Evolutionary conservation across 2,329 filamentous ascomycete genomes (phyloP).

Genomic region (Setomelanomma holmii): DNA sequence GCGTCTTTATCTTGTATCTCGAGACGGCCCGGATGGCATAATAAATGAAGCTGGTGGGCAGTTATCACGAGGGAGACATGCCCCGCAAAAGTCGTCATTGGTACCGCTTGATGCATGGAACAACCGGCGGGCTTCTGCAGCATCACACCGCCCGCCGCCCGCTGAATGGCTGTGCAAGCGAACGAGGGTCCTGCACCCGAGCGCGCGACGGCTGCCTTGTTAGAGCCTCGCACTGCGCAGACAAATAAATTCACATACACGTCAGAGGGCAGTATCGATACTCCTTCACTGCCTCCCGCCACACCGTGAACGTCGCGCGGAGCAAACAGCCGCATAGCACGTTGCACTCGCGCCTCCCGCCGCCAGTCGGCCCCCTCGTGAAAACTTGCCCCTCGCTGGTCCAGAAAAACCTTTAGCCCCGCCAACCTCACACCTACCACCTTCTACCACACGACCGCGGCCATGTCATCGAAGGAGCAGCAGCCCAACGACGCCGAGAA

Average conservation of each 20-base stretch:
- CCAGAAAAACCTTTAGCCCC: conserved; percentile 27
- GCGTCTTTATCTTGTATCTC: neutral
- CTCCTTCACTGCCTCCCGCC: neutral
- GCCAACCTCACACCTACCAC: conserved; percentile 10
- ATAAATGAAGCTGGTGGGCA: conserved; percentile 5
- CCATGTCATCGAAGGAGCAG: conserved; percentile 46
- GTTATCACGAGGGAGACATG: conserved; percentile 16
- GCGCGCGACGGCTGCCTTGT: conserved; percentile 5
- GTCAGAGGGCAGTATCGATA: conserved; percentile 1
- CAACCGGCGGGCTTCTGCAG: neutral
- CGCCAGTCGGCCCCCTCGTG: conserved; percentile 24
- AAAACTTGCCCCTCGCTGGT: conserved; percentile 22
- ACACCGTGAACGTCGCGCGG: conserved; percentile 6
- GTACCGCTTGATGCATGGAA: neutral
- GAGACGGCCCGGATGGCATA: conserved; percentile 7
- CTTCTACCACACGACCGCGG: conserved; percentile 20
- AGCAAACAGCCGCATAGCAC: conserved; percentile 13
- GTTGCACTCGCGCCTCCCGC: conserved; percentile 12
- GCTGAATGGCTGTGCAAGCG: conserved; percentile 29
- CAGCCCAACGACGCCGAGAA: conserved; percentile 95
- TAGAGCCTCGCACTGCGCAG: conserved; percentile 1
- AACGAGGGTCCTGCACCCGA: conserved; percentile 2
- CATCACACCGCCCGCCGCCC: conserved; percentile 6
- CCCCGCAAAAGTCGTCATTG: conserved; percentile 19
- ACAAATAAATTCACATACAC: conserved; percentile 17